These are phyloP conservation scores for Simplicillium aogashimaense DNA, from an alignment of 2,329 filamentous ascomycete species.

Conservation along the genomic window DNA sequence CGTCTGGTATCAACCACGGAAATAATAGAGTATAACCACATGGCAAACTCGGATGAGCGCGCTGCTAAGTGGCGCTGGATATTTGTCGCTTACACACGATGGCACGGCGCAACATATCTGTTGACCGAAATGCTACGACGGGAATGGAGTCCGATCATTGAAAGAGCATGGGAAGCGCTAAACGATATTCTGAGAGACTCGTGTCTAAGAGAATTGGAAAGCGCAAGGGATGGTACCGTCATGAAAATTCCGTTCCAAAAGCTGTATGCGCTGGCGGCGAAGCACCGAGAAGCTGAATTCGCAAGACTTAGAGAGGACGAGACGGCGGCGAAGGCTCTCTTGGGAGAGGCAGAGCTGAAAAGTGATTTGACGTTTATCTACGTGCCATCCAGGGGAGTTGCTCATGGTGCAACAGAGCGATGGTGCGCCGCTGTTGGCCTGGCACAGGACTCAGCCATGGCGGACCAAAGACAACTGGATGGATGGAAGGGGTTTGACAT, in stretches of 20 bases:
- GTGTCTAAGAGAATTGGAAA: constrained; percentile 3
- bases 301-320: constrained; percentile 2
- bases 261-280: constrained; percentile 3
- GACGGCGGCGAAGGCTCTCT: constrained; percentile 1
- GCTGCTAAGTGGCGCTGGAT: constrained; percentile 4
- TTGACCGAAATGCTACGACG: constrained; percentile 5
- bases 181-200: constrained; percentile 5
- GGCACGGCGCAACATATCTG: constrained; percentile 4
- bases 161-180: constrained; percentile 4
- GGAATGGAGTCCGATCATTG: constrained; percentile 2
- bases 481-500: no score
- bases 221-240: constrained; percentile 1
- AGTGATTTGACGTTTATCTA: not conserved
- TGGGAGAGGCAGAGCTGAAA: constrained; percentile 2
- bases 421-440: no score
- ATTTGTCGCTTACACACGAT: constrained; percentile 5
- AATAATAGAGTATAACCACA: constrained; percentile 5
- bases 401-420: no score
- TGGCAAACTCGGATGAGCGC: not conserved
- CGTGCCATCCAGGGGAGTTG: no score
- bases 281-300: constrained; percentile 5
- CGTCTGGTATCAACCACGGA: constrained; percentile 1
- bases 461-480: no score
- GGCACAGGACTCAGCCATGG: no score
- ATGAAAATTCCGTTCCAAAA: constrained; percentile 4